Conservation (phyloP, 306 rosid genomes). For the barrel medic (Medicago truncatula) region DNA sequence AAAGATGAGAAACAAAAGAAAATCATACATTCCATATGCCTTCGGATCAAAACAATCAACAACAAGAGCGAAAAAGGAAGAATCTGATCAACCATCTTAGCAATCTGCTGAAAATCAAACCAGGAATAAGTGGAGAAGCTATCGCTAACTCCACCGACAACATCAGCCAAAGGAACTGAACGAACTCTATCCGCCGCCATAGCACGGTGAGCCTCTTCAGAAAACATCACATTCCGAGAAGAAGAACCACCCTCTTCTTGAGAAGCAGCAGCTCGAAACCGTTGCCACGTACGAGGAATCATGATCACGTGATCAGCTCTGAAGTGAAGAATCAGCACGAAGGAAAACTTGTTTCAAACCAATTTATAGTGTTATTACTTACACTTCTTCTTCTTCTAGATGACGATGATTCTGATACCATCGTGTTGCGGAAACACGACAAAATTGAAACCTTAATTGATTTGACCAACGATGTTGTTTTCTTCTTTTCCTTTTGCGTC, state of each 20-base stretch:
- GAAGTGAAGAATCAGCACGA: conserved; percentile 39
- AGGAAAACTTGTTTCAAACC: conserved; percentile 52
- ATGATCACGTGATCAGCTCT: conserved; percentile 33
- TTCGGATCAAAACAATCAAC: conserved; percentile 81
- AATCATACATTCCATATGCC: conserved; percentile 81
- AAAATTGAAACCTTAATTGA: conserved; percentile 41
- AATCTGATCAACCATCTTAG: conserved; percentile 79
- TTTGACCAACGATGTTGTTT: background rate
- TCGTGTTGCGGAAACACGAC: conserved; percentile 9
- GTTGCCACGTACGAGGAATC: conserved; percentile 46
- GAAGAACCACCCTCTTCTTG: conserved; percentile 51
- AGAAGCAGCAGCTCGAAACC: conserved; percentile 28
- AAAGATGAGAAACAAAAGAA: background rate
- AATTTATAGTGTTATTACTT: background rate
- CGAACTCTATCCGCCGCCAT: conserved; percentile 60
- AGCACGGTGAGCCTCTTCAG: conserved; percentile 37
- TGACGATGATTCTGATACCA: conserved; percentile 50
- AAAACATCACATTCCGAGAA: conserved; percentile 32
- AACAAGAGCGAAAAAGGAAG: conserved; percentile 82
- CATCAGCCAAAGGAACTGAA: conserved; percentile 41
- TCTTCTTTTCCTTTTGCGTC: background rate
- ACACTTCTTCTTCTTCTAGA: conserved; percentile 12
- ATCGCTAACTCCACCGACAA: conserved; percentile 22
- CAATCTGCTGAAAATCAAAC: conserved; percentile 76
- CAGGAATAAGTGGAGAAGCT: conserved; percentile 37